phyloP scores from a whole-genome alignment of 106 monocot species.

The Amphibolis antarctica region DNA sequence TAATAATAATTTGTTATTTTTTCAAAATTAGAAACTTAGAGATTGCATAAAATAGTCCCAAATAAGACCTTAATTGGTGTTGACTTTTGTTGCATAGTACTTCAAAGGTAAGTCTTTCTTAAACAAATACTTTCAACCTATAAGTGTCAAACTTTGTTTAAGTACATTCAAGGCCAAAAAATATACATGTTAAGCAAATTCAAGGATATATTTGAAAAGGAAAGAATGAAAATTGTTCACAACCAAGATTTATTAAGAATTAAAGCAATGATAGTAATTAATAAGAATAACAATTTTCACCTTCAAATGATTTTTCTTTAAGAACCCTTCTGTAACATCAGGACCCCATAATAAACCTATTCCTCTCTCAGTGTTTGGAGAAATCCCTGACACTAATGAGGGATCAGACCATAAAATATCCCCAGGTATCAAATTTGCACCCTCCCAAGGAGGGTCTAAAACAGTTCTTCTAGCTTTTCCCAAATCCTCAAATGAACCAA shows the following conservation, averaged over 20 bases:
- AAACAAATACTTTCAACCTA: too few species aligned
- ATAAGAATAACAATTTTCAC: background rate
- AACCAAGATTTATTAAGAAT: background rate
- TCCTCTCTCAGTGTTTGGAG: conserved; percentile 76
- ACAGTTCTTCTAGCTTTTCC: conserved; percentile 73
- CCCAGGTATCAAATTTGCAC: conserved; percentile 74
- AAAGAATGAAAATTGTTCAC: background rate
- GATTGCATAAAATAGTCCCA: too few species aligned
- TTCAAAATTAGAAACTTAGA: too few species aligned
- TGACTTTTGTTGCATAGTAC: too few species aligned
- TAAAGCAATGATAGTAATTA: background rate
- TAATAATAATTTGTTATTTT: too few species aligned
- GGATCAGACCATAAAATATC: conserved; percentile 98
- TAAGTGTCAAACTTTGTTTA: too few species aligned
- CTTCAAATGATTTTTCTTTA: conserved; percentile 62
- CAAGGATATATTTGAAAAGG: too few species aligned
- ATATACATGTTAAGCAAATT: too few species aligned
- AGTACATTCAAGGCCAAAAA: too few species aligned
- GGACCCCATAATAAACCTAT: conserved; percentile 92
- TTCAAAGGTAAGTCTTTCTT: too few species aligned
- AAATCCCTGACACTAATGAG: conserved; percentile 51
- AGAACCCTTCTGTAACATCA: conserved; percentile 78
- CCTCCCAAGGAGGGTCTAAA: conserved; percentile 93
- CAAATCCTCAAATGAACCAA: conserved; percentile 86
- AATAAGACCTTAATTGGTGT: too few species aligned